Evolutionary conservation across 2,329 filamentous ascomycete species (phyloP).

Genomic region (Aureobasidium sp.): DNA sequence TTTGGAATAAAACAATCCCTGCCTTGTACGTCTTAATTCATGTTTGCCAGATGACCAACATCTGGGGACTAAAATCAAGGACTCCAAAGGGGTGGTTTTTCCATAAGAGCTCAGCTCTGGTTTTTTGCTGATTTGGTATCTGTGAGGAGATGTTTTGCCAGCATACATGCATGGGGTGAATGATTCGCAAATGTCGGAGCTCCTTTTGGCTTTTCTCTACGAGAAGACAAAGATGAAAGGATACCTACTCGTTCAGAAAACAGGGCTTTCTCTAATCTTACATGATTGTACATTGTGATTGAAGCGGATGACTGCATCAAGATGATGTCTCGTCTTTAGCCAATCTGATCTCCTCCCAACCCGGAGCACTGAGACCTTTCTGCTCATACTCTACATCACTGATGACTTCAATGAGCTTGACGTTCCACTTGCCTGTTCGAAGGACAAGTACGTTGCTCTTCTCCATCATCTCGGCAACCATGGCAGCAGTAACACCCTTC

Average conservation of each 20-base stretch:
- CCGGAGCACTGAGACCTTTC: slow-evolving; percentile 41
- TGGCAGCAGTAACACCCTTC: slow-evolving; percentile 53
- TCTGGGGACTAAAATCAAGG: neutral
- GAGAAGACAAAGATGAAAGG: neutral
- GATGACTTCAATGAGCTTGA: slow-evolving; percentile 50
- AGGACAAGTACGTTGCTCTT: slow-evolving; percentile 41
- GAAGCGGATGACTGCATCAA: neutral
- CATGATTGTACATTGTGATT: neutral
- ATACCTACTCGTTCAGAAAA: neutral
- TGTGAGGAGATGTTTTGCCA: neutral
- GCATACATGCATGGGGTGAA: no score
- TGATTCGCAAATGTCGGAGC: no score
- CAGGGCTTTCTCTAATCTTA: slow-evolving; percentile 1
- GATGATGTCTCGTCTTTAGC: neutral
- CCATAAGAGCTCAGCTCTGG: neutral
- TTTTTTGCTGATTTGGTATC: neutral
- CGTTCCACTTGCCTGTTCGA: slow-evolving; percentile 53
- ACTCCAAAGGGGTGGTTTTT: neutral
- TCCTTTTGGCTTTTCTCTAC: no score
- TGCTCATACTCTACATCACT: slow-evolving; percentile 46
- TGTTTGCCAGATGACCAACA: neutral
- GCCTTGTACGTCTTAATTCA: neutral
- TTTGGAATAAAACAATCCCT: neutral
- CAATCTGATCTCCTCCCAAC: slow-evolving; percentile 39
- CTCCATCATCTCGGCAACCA: slow-evolving; percentile 49